These are phyloP conservation scores for Auriscalpium vulgare DNA, from an alignment of 768 basidiomycete species.

Conservation along the genomic window DNA sequence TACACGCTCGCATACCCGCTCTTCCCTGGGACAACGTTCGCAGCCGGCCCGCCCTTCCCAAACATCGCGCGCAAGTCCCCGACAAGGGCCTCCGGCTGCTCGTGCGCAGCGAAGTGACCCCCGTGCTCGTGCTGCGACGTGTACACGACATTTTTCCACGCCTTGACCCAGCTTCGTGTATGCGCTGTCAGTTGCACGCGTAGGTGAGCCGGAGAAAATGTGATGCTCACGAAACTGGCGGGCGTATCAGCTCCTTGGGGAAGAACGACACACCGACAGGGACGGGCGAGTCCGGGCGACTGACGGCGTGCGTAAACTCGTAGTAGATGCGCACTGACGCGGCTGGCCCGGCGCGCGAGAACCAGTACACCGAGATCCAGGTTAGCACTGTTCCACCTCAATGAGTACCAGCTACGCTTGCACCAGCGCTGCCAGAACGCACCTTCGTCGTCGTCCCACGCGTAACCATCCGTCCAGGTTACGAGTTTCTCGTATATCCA, in stretches of 20 bases:
- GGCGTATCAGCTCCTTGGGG: conserved; percentile 18
- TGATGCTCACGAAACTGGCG: background rate
- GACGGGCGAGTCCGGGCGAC: conserved; percentile 1
- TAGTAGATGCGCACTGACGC: conserved; percentile 24
- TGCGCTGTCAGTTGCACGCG: background rate
- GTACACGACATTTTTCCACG: conserved; percentile 19
- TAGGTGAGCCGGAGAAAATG: background rate
- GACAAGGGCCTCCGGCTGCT: conserved; percentile 18
- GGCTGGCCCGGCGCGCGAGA: conserved; percentile 24
- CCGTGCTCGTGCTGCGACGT: conserved; percentile 17
- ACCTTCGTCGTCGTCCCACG: conserved; percentile 49
- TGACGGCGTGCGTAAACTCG: conserved; percentile 12
- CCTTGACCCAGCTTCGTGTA: conserved; percentile 14
- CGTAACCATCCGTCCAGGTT: conserved; percentile 33
- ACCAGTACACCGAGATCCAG: conserved; percentile 28
- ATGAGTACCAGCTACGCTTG: background rate
- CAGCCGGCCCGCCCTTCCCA: conserved; percentile 19
- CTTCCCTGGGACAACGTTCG: conserved; percentile 10
- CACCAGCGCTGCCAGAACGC: background rate
- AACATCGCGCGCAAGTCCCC: conserved; percentile 23
- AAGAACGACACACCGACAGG: conserved; percentile 24
- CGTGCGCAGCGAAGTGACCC: conserved; percentile 25
- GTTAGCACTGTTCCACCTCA: conserved; percentile 22
- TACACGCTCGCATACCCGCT: background rate
- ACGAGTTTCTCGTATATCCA: conserved; percentile 24